A percentile compares a stretch with the other conserved stretches of the same genome.
phyloP scores from a whole-genome alignment of 2,329 filamentous ascomycete genomes.

The Aspergillaceae sp. region DNA sequence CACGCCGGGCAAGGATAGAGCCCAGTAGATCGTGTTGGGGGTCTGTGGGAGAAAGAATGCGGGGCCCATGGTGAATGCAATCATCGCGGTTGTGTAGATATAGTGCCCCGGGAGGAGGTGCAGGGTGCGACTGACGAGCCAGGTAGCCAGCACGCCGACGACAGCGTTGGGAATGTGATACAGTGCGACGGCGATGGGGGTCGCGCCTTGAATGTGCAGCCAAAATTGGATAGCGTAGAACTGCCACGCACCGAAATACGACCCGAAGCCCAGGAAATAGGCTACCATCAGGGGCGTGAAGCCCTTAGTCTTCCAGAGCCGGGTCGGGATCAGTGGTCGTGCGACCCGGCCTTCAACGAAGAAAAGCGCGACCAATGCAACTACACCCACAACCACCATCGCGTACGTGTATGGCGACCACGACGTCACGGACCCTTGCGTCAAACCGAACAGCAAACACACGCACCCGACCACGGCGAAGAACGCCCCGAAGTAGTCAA shows the following conservation, averaged over 20 bases:
- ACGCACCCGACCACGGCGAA: slow-evolving; percentile 44
- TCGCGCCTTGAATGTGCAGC: slow-evolving; percentile 31
- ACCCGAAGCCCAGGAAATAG: slow-evolving; percentile 38
- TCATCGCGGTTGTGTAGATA: slow-evolving; percentile 40
- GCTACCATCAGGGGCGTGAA: slow-evolving; percentile 37
- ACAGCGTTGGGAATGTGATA: slow-evolving; percentile 41
- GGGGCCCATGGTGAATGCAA: slow-evolving; percentile 31
- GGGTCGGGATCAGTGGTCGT: slow-evolving; percentile 39
- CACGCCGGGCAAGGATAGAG: slow-evolving; percentile 38
- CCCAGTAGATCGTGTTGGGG: slow-evolving; percentile 37
- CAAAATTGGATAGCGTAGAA: slow-evolving; percentile 36
- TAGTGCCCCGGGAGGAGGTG: slow-evolving; percentile 40
- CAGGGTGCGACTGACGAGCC: slow-evolving; percentile 39
- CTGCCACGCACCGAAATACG: slow-evolving; percentile 37
- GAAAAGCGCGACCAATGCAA: slow-evolving; percentile 40
- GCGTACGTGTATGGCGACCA: slow-evolving; percentile 45
- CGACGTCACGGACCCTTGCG: slow-evolving; percentile 42
- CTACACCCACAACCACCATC: slow-evolving; percentile 40
- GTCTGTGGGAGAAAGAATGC: slow-evolving; percentile 36
- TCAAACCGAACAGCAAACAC: slow-evolving; percentile 50
- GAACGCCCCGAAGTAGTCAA: slow-evolving; percentile 35
- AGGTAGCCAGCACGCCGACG: slow-evolving; percentile 38
- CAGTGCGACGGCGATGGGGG: slow-evolving; percentile 34
- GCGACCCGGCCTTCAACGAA: slow-evolving; percentile 37
- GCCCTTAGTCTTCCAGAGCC: slow-evolving; percentile 37